Evolutionary conservation across 2,329 filamentous ascomycete species (phyloP), one percentile per base, ranked within the genome.

Genomic region (Daldinia sp.): DNA sequence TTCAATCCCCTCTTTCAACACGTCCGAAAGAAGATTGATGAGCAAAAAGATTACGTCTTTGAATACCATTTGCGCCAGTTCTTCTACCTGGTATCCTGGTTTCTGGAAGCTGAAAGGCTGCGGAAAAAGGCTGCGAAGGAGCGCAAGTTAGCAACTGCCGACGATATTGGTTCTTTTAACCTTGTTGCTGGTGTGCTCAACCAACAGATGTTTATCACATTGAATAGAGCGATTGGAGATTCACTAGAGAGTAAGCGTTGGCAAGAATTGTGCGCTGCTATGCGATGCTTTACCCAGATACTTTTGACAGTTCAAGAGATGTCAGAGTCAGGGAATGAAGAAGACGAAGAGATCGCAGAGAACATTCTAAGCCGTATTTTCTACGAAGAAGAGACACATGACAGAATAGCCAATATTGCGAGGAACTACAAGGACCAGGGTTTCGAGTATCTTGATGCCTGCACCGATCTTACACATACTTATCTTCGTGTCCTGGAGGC

Each of bases 301-400:
- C 82, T 97, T 17, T 83, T 97, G 23, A 97, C 94, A 0, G 90
- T 98, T 1, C 93, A 97, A 72, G 92, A 96, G 64, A 98, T 99
- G 94, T 83, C 89, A 1, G 87, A 91, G 47, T 95, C 92, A 1
- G 84, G 86, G 0, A 85, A 92, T 27, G 94, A 97, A 66, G 94
- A 97, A n/a, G 92, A 99, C 69, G 91, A 96, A 73, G 95, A 98
- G 71, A 98, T 99, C 75, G 94, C 95, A 0, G 94, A 99, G 75
- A 99, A 99, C 70, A 97, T 96, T 10, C 87, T 97, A 53, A 96
- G 91, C 71, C 92, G 94, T 64, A 92, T 99, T n/a, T 99, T 99
- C 76, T 99, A 99, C 78, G 95, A 99, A 77, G 93, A 98, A 73
- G 87, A 92, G 0, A 97, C 94, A 0, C 94, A 99, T 72, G 94